Base-by-base conservation (phyloP, 805 yeast genomes). In the Kazachstania africana region DNA sequence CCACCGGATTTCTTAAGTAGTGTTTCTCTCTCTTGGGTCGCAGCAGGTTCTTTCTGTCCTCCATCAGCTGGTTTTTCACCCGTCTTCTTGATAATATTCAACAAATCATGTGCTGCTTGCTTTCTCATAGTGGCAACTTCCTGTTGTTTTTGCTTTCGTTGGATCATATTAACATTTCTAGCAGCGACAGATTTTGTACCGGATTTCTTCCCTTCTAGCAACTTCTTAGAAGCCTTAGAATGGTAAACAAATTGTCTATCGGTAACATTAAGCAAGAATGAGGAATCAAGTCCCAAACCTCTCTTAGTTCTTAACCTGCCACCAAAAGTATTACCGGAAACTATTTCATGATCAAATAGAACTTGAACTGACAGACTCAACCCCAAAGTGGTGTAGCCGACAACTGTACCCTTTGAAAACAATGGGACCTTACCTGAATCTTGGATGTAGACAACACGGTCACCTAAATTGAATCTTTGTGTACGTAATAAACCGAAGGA, bases 381-480 rank as follows among this genome's bases (percentile, higher is more conserved):
- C 8, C 72, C 70, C 22, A 72, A 66, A 43, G 75, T 71, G 22
- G 72, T 66, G 26, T 82, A 83, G 6, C 80, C 78, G 30, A 82
- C 78, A 33, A 91, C 94, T 1, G 95, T 85, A 53, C 99, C 99
- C 47, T 79, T 79, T 16, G 82, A 68, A 50, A 79, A 84, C 35
- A 77, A 58, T 17, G 95, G 94, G 12, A 87, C 94, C 48, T 82
- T 84, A 31, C 97, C 97, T 16, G 81, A 74, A 44, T 77, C 81
- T 44, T 79, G 78, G 15, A 84, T 80, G 43, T 82, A 85, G 16
- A 81, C 69, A 19, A 91, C 83, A 38, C 98, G 71, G 49, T 91
- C 96, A 45, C 98, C 98, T 15, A 91, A 64, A 18, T 70, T 67
- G 51, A 91, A 91, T 28, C 65, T 59, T 60, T 91, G 99, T 25